These are phyloP conservation scores for Geotrichum histeridarum DNA, from an alignment of 1,139 yeast genomes.

Conservation along the genomic window DNA sequence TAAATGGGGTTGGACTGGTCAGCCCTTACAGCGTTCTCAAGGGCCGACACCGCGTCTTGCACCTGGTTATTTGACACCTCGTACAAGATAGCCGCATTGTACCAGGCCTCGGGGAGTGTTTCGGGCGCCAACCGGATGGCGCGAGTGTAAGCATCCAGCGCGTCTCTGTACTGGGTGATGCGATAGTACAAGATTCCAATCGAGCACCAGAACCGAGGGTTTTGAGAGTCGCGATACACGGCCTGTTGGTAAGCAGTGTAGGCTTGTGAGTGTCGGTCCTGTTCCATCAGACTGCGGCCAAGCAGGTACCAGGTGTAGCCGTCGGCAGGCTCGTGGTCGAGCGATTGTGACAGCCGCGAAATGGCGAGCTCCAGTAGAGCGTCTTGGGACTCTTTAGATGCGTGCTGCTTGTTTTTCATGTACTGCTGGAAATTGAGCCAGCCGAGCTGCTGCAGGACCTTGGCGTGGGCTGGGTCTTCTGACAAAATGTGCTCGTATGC, in stretches of 20 bases:
- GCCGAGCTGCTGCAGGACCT: slow-evolving; percentile 91
- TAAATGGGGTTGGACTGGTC: slow-evolving; percentile 94
- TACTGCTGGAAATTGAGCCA: slow-evolving; percentile 80
- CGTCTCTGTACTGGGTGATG: slow-evolving; percentile 92
- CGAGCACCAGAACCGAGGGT: slow-evolving; percentile 98
- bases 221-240: slow-evolving; percentile 89
- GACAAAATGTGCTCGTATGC: slow-evolving; percentile 90
- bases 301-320: slow-evolving; percentile 97
- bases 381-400: slow-evolving; percentile 47
- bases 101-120: slow-evolving; percentile 89
- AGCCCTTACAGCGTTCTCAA: slow-evolving; percentile 88
- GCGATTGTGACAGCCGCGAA: slow-evolving; percentile 71
- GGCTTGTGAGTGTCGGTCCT: slow-evolving; percentile 91
- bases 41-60: slow-evolving; percentile 92
- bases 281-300: slow-evolving; percentile 94
- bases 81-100: slow-evolving; percentile 91
- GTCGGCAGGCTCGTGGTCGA: slow-evolving; percentile 84
- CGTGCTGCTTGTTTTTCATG: slow-evolving; percentile 10
- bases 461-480: slow-evolving; percentile 90
- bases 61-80: slow-evolving; percentile 96
- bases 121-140: slow-evolving; percentile 94
- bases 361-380: slow-evolving; percentile 83
- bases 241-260: slow-evolving; percentile 99
- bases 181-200: slow-evolving; percentile 96
- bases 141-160: slow-evolving; percentile 92